These are phyloP conservation scores for Aspergillus sojae DNA, from an alignment of 2,329 filamentous ascomycete species.

Conservation along the genomic window DNA sequence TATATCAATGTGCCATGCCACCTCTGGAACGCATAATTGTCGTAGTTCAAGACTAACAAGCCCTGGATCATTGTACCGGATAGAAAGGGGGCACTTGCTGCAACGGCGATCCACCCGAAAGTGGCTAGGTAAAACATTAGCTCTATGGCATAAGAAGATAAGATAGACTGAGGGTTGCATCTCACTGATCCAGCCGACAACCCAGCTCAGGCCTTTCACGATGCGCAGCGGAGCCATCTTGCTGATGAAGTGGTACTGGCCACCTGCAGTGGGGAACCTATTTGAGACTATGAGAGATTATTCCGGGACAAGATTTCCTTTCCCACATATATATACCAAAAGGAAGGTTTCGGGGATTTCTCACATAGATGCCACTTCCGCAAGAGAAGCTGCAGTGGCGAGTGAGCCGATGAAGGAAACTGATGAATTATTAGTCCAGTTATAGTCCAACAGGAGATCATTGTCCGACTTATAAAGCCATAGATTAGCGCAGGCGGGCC, in stretches of 20 bases:
- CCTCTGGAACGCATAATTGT: constrained; percentile 40
- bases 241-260: constrained; percentile 15
- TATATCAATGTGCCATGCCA: constrained; percentile 43
- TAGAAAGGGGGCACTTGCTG: constrained; percentile 46
- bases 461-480: no score
- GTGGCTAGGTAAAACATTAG: neutral
- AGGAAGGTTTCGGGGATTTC: no score
- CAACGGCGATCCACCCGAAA: constrained; percentile 14
- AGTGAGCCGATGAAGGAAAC: no score
- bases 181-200: constrained; percentile 9
- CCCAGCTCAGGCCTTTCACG: constrained; percentile 9
- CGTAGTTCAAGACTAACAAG: constrained; percentile 45
- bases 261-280: constrained; percentile 15
- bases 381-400: no score
- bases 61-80: constrained; percentile 51
- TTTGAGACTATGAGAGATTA: neutral
- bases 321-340: no score
- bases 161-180: no score
- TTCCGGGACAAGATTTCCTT: no score
- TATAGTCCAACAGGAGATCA: no score
- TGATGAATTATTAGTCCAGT: no score
- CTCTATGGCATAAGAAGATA: no score
- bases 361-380: no score
- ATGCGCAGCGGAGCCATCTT: neutral
- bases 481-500: no score